Conservation (phyloP, 2,329 filamentous ascomycete species). For the Chalara sp. region DNA sequence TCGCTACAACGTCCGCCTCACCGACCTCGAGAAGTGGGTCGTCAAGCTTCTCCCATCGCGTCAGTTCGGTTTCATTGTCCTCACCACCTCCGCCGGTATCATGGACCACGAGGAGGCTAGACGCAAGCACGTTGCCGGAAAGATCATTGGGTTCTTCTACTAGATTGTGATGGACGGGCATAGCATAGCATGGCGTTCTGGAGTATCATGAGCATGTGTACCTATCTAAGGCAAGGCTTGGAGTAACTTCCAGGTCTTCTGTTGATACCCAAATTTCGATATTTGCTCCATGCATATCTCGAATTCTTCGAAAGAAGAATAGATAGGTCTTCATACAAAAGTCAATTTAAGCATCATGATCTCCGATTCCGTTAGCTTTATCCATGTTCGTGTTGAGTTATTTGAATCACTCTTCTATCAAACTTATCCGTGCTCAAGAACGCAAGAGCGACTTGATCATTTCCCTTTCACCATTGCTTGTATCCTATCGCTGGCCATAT, state of each 20-base stretch:
- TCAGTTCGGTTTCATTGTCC: constrained; percentile 99
- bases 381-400: too few relatives aligned
- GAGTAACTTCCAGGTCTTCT: constrained; percentile 13
- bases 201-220: constrained; percentile 25
- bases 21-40: constrained; percentile 99
- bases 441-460: too few relatives aligned
- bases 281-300: constrained; percentile 17
- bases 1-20: constrained; percentile 98
- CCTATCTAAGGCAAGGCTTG: constrained; percentile 20
- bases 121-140: constrained; percentile 97
- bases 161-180: constrained; percentile 40
- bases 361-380: neutral
- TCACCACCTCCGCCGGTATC: constrained; percentile 98
- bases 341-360: constrained; percentile 26
- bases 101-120: constrained; percentile 99
- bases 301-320: constrained; percentile 17
- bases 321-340: constrained; percentile 27
- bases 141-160: constrained; percentile 99
- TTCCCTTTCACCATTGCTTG: too few relatives aligned
- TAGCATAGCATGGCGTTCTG: constrained; percentile 15
- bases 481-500: too few relatives aligned
- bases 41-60: constrained; percentile 97
- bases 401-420: too few relatives aligned
- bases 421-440: too few relatives aligned
- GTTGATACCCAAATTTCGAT: constrained; percentile 22